Conservation (phyloP, 2,329 filamentous ascomycete species). For the Apiospora malaysiana region DNA sequence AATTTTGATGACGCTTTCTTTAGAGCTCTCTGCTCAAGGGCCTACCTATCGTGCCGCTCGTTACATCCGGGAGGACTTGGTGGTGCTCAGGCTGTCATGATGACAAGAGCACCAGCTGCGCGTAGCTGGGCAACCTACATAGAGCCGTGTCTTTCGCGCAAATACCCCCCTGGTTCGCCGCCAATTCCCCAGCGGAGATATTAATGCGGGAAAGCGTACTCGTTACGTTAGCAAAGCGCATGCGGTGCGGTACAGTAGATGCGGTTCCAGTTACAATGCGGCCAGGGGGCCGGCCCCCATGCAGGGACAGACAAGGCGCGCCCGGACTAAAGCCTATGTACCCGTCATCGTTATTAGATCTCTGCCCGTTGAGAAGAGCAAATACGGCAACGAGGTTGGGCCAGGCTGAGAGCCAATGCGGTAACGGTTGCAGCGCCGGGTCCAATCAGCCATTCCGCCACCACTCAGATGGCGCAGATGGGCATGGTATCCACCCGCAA, state of each 20-base stretch:
- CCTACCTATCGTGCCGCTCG: not conserved
- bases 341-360: slow-evolving; percentile 17
- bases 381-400: not conserved
- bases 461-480: not conserved
- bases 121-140: not conserved
- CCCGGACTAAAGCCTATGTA: slow-evolving; percentile 12
- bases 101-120: not conserved
- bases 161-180: not conserved
- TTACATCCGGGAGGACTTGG: not conserved
- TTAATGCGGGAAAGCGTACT: not conserved
- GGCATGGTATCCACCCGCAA: not conserved
- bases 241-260: not conserved
- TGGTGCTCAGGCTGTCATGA: not conserved
- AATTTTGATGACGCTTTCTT: not conserved
- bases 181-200: not conserved
- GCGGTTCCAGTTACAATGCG: not conserved
- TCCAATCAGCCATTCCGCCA: not conserved
- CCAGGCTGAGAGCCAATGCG: not conserved
- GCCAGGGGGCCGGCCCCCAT: not conserved
- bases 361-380: not conserved
- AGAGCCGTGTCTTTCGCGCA: too few relatives aligned
- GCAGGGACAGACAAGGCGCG: not conserved
- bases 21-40: not conserved
- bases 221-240: slow-evolving; percentile 2
- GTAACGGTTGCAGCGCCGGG: not conserved